Conservation (phyloP, 2,329 filamentous ascomycete genomes). For the Fusarium torulosum region DNA sequence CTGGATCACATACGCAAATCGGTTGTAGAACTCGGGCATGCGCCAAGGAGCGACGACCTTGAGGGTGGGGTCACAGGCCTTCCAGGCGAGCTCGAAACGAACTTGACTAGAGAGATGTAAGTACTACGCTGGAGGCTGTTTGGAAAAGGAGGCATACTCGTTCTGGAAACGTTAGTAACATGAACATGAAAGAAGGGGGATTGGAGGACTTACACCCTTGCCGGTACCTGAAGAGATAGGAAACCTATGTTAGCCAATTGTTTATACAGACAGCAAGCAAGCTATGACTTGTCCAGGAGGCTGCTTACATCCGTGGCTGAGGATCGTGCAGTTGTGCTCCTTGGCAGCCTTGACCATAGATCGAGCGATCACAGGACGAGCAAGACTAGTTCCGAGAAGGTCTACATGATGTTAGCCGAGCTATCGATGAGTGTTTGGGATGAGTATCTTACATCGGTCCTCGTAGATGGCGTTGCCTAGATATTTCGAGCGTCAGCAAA, state of each 20-base stretch:
- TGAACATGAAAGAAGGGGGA: background rate
- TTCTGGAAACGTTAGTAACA: slow-evolving; percentile 5
- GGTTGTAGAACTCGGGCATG: slow-evolving; percentile 75
- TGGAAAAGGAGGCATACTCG: slow-evolving; percentile 8
- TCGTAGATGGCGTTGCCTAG: slow-evolving; percentile 28
- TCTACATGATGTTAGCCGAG: slow-evolving; percentile 25
- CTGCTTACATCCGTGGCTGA: slow-evolving; percentile 61
- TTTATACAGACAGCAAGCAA: background rate
- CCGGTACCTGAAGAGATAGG: slow-evolving; percentile 58
- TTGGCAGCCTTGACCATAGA: slow-evolving; percentile 56
- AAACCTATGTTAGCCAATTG: background rate
- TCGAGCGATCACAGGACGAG: slow-evolving; percentile 74
- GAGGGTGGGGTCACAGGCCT: slow-evolving; percentile 68
- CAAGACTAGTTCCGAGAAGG: slow-evolving; percentile 66
- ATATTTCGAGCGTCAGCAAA: background rate
- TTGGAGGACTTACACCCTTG: slow-evolving; percentile 59
- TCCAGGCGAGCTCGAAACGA: slow-evolving; percentile 55
- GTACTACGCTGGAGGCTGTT: background rate
- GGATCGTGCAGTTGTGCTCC: slow-evolving; percentile 55
- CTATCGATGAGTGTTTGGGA: background rate
- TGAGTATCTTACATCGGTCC: slow-evolving; percentile 53
- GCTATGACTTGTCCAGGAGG: background rate
- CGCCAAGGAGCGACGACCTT: slow-evolving; percentile 82
- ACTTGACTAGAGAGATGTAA: slow-evolving; percentile 46
- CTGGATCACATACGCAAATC: slow-evolving; percentile 62